Evolutionary conservation across 257 asterid species (phyloP).

Genomic region (Mitragyna speciosa): DNA sequence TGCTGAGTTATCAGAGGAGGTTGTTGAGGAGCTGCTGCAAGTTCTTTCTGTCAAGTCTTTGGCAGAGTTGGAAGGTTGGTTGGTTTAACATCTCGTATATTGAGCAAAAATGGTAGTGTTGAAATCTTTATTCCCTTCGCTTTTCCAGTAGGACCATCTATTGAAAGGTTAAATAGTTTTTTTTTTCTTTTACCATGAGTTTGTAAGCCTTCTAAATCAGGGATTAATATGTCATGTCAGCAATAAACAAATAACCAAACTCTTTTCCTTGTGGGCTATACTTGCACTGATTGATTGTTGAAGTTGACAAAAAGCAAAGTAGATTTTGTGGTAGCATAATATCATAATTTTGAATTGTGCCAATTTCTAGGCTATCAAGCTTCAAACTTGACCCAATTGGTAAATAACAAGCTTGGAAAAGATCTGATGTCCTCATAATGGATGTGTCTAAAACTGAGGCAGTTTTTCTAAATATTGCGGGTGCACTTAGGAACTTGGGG

Average conservation of each 20-base stretch:
- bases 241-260: not conserved
- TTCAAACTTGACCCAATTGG: not conserved
- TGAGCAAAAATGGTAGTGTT: not conserved
- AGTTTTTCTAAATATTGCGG: not conserved
- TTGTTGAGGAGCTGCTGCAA: constrained; percentile 80
- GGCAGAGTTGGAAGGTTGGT: constrained; percentile 77
- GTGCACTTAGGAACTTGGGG: not conserved
- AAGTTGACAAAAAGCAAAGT: not conserved
- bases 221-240: not conserved
- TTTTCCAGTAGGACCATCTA: not conserved
- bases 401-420: not conserved
- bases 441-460: not conserved
- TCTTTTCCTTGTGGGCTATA: not conserved
- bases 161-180: not conserved
- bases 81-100: not conserved
- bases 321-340: not conserved
- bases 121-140: not conserved
- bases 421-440: not conserved
- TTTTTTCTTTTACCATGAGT: not conserved
- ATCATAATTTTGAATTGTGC: not conserved
- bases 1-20: constrained; percentile 78
- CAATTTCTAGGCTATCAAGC: not conserved
- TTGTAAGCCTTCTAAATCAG: not conserved
- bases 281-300: not conserved
- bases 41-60: constrained; percentile 79